Base-by-base conservation (phyloP, 2,329 filamentous ascomycete species). In the Calonectria hawksworthii region DNA sequence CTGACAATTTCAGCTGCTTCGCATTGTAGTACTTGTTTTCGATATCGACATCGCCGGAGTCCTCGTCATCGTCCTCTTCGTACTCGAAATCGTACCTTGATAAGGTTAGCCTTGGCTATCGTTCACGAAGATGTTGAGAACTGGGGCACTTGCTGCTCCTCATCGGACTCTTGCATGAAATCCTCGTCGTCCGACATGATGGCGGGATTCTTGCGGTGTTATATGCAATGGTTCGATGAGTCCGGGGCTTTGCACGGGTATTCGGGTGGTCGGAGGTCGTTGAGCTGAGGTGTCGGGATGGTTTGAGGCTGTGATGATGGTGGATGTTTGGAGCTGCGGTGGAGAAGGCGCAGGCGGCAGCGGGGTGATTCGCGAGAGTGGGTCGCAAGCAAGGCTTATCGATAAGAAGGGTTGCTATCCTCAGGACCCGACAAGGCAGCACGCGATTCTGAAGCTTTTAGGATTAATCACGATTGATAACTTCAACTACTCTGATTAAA, bases 11-110 rank as follows among this genome's bases (percentile, higher is more conserved):
- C 84, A 98, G 93, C 87, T 99, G 96, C 87, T 99, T 99, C 54
- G 97, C 97, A 86, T 98, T 99, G 90, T 99, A 99, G 89, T 99
- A 99, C 87, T 98, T 98, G 89, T 99, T 99, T 85, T 99, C 97
- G 84, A 99, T 98, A 79, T 96, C 96, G 81, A 98, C 94, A 84
- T 98, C 95, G 73, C 93, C 96, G 38, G 91, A 92, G 73, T 98
- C 94, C 54, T 98, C 95, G 64, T 97, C 96, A 72, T 98, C 95
- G 78, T 96, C 95, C 74, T 93, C 97, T 84, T 98, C 96, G 86
- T 98, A 99, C 83, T 99, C 96, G 84, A 99, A 99, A 86, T 99
- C 97, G 84, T 98, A 98, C 92, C 86, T 88, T 69, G 14, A 68
- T 26, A 14, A 16, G 16, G 73, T 83, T 69, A 83, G 78, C 72